Evolutionary conservation across 2,329 filamentous ascomycete genomes (phyloP).

Genomic region (Colletotrichum lentis): DNA sequence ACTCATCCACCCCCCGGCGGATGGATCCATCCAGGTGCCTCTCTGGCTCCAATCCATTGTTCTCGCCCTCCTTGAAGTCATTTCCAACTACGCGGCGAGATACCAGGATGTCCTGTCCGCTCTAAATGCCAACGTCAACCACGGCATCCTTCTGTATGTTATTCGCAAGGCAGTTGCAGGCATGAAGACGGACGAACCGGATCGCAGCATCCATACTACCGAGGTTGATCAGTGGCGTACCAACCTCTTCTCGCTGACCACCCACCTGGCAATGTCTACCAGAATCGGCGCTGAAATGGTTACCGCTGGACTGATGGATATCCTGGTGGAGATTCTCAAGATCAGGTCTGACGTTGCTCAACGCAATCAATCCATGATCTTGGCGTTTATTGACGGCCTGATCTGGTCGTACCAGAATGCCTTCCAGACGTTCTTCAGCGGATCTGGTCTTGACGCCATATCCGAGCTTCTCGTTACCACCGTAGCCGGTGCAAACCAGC

Average conservation of each 20-base stretch:
- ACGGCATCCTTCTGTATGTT: constrained; percentile 92
- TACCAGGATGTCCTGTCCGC: constrained; percentile 85
- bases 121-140: constrained; percentile 95
- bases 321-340: constrained; percentile 87
- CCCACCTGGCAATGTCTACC: constrained; percentile 78
- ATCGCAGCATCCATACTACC: constrained; percentile 67
- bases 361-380: constrained; percentile 81
- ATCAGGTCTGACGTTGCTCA: constrained; percentile 83
- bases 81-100: constrained; percentile 80
- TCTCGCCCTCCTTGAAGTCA: constrained; percentile 82
- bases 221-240: constrained; percentile 88
- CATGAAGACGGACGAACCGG: constrained; percentile 67
- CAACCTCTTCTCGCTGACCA: constrained; percentile 85
- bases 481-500: constrained; percentile 73
- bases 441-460: constrained; percentile 87
- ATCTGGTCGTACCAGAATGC: constrained; percentile 86
- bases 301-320: constrained; percentile 85
- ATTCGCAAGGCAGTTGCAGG: constrained; percentile 89
- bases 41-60: constrained; percentile 83
- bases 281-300: constrained; percentile 85
- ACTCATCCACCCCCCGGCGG: constrained; percentile 82
- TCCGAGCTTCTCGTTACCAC: constrained; percentile 86
- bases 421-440: constrained; percentile 81
- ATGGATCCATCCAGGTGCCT: constrained; percentile 73
- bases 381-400: constrained; percentile 88